Evolutionary conservation across 2,329 filamentous ascomycete species (phyloP).

Genomic region (Trichoderma citrinoviride): DNA sequence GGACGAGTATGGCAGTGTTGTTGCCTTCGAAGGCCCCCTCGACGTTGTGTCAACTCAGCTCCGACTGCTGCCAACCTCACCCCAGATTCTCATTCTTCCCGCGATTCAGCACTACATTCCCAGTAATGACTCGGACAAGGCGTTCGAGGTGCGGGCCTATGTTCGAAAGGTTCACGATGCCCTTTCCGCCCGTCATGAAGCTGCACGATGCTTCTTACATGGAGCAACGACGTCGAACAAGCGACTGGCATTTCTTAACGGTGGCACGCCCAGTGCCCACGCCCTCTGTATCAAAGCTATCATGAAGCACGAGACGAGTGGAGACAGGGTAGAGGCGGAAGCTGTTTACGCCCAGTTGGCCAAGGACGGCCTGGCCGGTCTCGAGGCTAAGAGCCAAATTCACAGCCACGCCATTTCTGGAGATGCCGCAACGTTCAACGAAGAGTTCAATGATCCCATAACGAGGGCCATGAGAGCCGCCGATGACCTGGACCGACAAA

Average conservation of each 20-base stretch:
- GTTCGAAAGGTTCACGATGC: slow-evolving; percentile 53
- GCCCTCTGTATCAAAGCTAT: slow-evolving; percentile 55
- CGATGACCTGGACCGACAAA: slow-evolving; percentile 55
- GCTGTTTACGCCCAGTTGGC: slow-evolving; percentile 49
- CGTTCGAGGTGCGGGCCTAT: slow-evolving; percentile 36
- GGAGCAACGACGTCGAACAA: slow-evolving; percentile 46
- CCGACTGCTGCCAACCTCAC: slow-evolving; percentile 56
- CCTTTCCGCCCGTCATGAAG: slow-evolving; percentile 44
- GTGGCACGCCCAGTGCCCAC: slow-evolving; percentile 55
- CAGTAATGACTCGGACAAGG: slow-evolving; percentile 29
- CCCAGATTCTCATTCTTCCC: slow-evolving; percentile 58
- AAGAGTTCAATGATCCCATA: slow-evolving; percentile 47
- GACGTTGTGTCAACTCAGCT: slow-evolving; percentile 58
- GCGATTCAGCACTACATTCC: slow-evolving; percentile 48
- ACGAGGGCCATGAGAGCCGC: slow-evolving; percentile 58
- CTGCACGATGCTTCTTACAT: slow-evolving; percentile 51
- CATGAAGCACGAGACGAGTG: slow-evolving; percentile 50
- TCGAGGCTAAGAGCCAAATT: slow-evolving; percentile 29
- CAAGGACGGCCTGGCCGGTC: slow-evolving; percentile 47
- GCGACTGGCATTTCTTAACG: slow-evolving; percentile 59
- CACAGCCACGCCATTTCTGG: slow-evolving; percentile 24
- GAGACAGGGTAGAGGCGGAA: slow-evolving; percentile 50
- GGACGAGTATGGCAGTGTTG: slow-evolving; percentile 46
- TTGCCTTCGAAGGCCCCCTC: slow-evolving; percentile 59
- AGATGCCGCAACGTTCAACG: slow-evolving; percentile 24